Conservation (phyloP, 768 basidiomycete genomes). For the Boletus rufocinnamomeus region DNA sequence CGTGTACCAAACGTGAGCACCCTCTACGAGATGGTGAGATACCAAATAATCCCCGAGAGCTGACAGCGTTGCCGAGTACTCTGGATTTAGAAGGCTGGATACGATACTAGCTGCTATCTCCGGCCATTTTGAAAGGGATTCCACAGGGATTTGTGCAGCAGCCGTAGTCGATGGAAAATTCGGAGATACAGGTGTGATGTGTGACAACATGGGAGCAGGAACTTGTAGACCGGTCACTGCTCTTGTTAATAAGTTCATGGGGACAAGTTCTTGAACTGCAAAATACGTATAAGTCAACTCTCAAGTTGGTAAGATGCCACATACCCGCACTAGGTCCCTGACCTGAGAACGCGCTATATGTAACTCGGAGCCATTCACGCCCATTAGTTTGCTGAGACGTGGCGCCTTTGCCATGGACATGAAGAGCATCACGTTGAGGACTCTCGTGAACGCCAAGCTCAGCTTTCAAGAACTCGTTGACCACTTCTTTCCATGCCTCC, state of each 20-base stretch:
- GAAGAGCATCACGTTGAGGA: constrained; percentile 12
- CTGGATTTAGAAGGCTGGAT: constrained; percentile 64
- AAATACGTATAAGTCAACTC: constrained; percentile 7
- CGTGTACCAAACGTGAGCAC: constrained; percentile 86
- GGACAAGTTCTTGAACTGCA: constrained; percentile 74
- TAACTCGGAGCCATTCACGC: constrained; percentile 72
- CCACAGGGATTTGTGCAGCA: constrained; percentile 52
- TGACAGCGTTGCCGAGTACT: constrained; percentile 74
- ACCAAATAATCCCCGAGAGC: constrained; percentile 83
- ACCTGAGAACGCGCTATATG: constrained; percentile 83
- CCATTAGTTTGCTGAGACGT: constrained; percentile 43
- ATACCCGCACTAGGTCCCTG: constrained; percentile 76
- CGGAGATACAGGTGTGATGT: constrained; percentile 62
- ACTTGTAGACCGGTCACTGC: constrained; percentile 41
- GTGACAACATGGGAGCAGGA: constrained; percentile 34
- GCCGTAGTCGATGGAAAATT: constrained; percentile 52
- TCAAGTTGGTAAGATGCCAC: constrained; percentile 8
- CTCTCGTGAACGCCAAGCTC: constrained; percentile 60
- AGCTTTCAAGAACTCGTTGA: constrained; percentile 77
- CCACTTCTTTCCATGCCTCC: constrained; percentile 91
- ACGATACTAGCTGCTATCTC: constrained; percentile 85
- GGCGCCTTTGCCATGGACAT: constrained; percentile 23
- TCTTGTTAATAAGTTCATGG: constrained; percentile 53
- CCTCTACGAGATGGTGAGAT: constrained; percentile 72
- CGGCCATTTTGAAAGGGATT: constrained; percentile 76